These are phyloP conservation scores for Phytopythium ostracodes DNA, from an alignment of 352 stramenopile species.

Conservation along the genomic window DNA sequence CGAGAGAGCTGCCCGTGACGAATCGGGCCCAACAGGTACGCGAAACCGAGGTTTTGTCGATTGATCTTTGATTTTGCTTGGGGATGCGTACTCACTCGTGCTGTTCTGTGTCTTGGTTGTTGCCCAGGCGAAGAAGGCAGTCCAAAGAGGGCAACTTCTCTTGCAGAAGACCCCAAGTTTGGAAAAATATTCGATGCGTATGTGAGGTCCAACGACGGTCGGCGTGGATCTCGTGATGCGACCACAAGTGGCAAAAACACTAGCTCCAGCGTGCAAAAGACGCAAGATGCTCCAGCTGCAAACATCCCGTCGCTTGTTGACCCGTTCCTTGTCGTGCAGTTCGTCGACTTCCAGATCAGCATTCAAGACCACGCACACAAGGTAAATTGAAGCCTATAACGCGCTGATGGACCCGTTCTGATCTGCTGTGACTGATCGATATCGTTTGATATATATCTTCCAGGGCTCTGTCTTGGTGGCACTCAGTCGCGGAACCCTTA, in stretches of 20 bases:
- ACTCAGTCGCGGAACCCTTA: constrained; percentile 53
- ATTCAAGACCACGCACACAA: constrained; percentile 68
- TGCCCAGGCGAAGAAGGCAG: constrained; percentile 23
- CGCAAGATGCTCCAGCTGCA: constrained; percentile 1
- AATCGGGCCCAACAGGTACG: not conserved
- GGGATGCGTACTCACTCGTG: too few relatives aligned
- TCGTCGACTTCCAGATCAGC: constrained; percentile 77
- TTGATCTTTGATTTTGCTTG: not conserved
- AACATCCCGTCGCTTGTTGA: constrained; percentile 24
- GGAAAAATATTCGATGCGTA: constrained; percentile 44
- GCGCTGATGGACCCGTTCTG: not conserved
- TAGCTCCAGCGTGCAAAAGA: constrained; percentile 13
- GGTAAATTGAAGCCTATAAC: constrained; percentile 11
- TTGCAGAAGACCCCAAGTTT: constrained; percentile 71
- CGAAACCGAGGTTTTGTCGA: not conserved
- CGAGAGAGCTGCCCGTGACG: constrained; percentile 2
- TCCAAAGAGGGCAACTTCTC: constrained; percentile 59
- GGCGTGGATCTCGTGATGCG: constrained; percentile 8
- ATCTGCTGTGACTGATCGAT: not conserved
- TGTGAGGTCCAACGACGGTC: constrained; percentile 12
- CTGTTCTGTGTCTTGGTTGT: not conserved
- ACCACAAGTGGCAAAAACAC: constrained; percentile 6
- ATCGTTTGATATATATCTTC: not conserved
- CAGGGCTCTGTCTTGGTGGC: constrained; percentile 62
- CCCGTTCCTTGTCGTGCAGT: constrained; percentile 65